A percentile compares a stretch with the other conserved stretches of the same genome.
Evolutionary conservation across 2,329 filamentous ascomycete species (phyloP).

Genomic region (Xylariaceae sp.): DNA sequence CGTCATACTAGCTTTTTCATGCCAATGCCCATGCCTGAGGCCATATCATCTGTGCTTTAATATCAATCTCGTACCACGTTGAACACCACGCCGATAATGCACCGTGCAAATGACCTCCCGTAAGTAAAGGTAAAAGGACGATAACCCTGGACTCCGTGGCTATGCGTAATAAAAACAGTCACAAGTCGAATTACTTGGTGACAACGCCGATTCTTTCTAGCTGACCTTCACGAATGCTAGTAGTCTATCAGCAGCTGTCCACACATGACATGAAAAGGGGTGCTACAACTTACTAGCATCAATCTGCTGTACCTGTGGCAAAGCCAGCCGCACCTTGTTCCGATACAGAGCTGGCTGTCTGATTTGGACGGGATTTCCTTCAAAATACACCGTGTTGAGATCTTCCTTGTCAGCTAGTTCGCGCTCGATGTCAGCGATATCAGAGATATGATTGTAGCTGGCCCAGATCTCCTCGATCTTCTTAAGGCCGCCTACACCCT

Average conservation of each 20-base stretch:
- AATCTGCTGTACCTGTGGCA: slow-evolving; percentile 88
- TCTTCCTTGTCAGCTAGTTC: slow-evolving; percentile 73
- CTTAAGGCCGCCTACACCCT: slow-evolving; percentile 63
- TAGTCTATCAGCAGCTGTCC: neutral
- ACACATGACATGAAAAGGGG: no score
- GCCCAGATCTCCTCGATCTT: slow-evolving; percentile 92
- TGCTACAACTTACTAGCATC: slow-evolving; percentile 78
- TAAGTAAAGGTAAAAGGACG: slow-evolving; percentile 1
- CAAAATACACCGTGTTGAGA: slow-evolving; percentile 90
- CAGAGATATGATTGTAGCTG: slow-evolving; percentile 76
- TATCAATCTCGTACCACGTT: no score
- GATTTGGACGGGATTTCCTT: slow-evolving; percentile 86
- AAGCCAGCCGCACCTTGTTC: slow-evolving; percentile 83
- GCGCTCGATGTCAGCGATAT: slow-evolving; percentile 78
- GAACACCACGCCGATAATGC: slow-evolving; percentile 1
- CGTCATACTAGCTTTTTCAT: no score
- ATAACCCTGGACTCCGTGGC: slow-evolving; percentile 24
- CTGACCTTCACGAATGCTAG: slow-evolving; percentile 22
- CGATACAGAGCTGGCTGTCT: slow-evolving; percentile 78
- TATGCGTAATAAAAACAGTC: slow-evolving; percentile 19
- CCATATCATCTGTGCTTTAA: no score
- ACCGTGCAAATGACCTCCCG: neutral
- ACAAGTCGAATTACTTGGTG: slow-evolving; percentile 1
- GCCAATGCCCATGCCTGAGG: no score
- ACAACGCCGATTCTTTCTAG: slow-evolving; percentile 3